Evolutionary conservation across 208 protist species (phyloP).

Genomic region (Wallacemonas rigidus): DNA sequence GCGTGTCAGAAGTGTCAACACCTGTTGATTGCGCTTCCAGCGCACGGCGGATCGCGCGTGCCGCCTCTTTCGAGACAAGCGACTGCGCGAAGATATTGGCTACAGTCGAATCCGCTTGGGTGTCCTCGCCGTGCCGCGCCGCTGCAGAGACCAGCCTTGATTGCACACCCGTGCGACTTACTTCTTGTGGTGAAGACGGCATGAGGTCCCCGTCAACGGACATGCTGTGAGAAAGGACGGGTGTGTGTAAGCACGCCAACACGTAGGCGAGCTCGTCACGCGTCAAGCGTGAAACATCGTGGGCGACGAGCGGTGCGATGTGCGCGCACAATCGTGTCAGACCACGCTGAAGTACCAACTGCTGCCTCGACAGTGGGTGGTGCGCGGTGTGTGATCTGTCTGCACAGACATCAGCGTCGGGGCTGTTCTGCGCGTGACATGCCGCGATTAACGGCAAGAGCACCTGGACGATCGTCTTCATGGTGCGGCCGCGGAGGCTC

Average conservation of each 20-base stretch:
- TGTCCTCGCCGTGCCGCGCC: background rate
- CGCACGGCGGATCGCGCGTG: background rate
- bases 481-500: conserved; percentile 9
- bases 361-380: too few relatives aligned
- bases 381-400: too few relatives aligned
- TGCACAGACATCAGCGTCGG: background rate
- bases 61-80: conserved; percentile 4
- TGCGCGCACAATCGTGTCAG: conserved; percentile 29
- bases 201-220: too few relatives aligned
- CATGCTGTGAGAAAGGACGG: background rate
- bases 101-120: background rate
- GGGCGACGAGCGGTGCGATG: conserved; percentile 36
- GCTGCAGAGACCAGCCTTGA: too few relatives aligned
- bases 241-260: conserved; percentile 3
- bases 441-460: conserved; percentile 15
- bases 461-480: conserved; percentile 23
- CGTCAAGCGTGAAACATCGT: conserved; percentile 44
- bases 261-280: background rate
- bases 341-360: background rate
- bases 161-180: too few relatives aligned
- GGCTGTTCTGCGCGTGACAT: too few relatives aligned
- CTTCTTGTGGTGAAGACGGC: too few relatives aligned
- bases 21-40: background rate
- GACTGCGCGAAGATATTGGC: background rate
- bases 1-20: too few relatives aligned